Percentiles rank a stretch among this genome's conserved stretches.
These are phyloP conservation scores for Suhomyces taliae DNA, from an alignment of 1,139 yeast species.

Conservation along the genomic window DNA sequence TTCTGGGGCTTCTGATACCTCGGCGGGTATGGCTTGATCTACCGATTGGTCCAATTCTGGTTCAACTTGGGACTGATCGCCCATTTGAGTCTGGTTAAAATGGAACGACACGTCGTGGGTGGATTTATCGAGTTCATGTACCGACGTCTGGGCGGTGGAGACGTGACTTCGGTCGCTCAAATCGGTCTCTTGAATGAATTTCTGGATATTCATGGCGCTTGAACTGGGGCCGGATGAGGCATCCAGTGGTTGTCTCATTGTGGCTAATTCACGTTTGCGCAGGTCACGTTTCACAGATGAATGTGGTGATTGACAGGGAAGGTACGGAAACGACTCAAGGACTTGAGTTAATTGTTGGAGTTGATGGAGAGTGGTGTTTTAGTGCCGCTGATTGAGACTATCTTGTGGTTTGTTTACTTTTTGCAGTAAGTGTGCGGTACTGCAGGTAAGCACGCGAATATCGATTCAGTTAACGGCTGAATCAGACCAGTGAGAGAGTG, in stretches of 20 bases:
- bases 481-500: background rate
- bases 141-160: conserved; percentile 18
- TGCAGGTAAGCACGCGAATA: background rate
- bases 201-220: conserved; percentile 24
- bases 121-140: conserved; percentile 11
- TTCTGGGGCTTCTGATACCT: too few species aligned
- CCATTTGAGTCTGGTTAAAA: conserved; percentile 1
- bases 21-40: too few species aligned
- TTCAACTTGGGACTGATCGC: background rate
- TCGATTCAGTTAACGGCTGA: background rate
- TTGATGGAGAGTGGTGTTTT: background rate
- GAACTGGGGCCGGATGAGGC: conserved; percentile 22
- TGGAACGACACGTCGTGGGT: conserved; percentile 11
- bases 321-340: background rate
- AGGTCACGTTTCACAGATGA: background rate
- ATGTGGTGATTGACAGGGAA: background rate
- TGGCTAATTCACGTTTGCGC: background rate
- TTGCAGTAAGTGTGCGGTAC: background rate
- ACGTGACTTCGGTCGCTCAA: conserved; percentile 20
- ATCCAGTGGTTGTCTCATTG: conserved; percentile 21
- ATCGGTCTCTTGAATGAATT: conserved; percentile 27
- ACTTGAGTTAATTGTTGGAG: background rate
- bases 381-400: background rate
- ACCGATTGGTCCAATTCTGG: background rate
- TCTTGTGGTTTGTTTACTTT: conserved; percentile 2